A percentile compares a stretch with the other conserved stretches of the same genome.
Conservation (phyloP, 2,329 filamentous ascomycete species). For the Exophiala bonariae region DNA sequence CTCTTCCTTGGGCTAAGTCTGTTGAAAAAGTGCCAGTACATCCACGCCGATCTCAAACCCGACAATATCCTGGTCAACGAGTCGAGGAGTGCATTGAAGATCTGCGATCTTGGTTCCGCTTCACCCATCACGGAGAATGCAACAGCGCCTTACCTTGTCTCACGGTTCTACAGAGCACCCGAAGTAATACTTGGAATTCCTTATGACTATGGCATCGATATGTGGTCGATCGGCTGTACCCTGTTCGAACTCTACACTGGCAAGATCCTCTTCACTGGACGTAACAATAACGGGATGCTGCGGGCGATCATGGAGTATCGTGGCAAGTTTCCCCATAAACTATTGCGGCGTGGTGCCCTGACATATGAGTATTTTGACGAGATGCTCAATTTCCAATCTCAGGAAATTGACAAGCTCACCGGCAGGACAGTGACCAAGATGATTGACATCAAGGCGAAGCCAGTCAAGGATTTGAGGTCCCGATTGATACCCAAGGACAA, state of each 20-base stretch:
- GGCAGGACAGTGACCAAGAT: conserved; percentile 65
- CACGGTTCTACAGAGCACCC: conserved; percentile 93
- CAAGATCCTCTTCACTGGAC: conserved; percentile 92
- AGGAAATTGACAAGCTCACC: conserved; percentile 84
- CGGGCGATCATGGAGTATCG: conserved; percentile 94
- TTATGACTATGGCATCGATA: conserved; percentile 90
- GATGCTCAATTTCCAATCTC: conserved; percentile 76
- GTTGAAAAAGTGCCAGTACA: conserved; percentile 86
- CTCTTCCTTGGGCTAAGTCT: conserved; percentile 88
- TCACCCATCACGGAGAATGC: conserved; percentile 88
- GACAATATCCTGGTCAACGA: conserved; percentile 96
- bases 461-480: conserved; percentile 77
- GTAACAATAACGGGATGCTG: conserved; percentile 98
- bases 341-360: conserved; percentile 79
- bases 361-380: conserved; percentile 81
- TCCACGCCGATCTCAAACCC: conserved; percentile 95
- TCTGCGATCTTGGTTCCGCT: conserved; percentile 96
- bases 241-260: conserved; percentile 96
- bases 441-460: conserved; percentile 59
- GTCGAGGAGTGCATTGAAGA: conserved; percentile 79
- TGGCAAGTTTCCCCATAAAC: conserved; percentile 85
- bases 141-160: conserved; percentile 91
- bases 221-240: conserved; percentile 98
- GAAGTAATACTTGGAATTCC: conserved; percentile 97
- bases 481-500: conserved; percentile 71